These are phyloP conservation scores for Microcos paniculata DNA, from an alignment of 345 rosid genomes.

Conservation along the genomic window DNA sequence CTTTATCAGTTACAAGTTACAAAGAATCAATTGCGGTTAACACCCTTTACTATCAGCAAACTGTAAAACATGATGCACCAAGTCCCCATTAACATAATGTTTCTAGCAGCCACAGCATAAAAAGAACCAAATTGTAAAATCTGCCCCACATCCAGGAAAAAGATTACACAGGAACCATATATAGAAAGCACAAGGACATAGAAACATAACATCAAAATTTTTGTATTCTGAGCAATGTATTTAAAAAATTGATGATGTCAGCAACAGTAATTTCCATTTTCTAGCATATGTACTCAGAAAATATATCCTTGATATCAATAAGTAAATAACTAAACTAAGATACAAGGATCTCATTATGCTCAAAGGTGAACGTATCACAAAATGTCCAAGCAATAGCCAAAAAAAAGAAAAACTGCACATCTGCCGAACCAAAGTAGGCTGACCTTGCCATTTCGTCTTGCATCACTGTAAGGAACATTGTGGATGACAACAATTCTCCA, in stretches of 20 bases:
- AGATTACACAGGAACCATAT: not conserved
- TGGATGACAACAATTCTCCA: slow-evolving; percentile 81
- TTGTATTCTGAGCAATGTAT: not conserved
- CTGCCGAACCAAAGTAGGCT: slow-evolving; percentile 11
- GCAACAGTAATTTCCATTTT: not conserved
- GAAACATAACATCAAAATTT: not conserved
- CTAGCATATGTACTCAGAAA: not conserved
- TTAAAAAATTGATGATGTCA: not conserved
- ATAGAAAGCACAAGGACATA: not conserved
- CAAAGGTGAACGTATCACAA: not conserved
- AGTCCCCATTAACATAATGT: not conserved
- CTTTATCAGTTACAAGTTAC: not conserved
- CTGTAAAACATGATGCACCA: not conserved
- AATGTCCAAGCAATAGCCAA: not conserved
- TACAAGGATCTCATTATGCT: not conserved
- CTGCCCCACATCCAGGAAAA: not conserved
- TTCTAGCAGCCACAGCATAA: not conserved
- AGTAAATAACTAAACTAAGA: not conserved
- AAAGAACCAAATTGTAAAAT: not conserved
- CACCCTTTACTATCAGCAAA: not conserved
- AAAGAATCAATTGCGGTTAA: not conserved
- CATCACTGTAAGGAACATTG: slow-evolving; percentile 71
- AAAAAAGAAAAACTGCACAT: not conserved
- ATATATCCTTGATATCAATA: not conserved
- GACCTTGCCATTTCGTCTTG: slow-evolving; percentile 91